These are phyloP conservation scores for Gliomastix tumulicola DNA, from an alignment of 2,329 filamentous ascomycete genomes.

Conservation along the genomic window DNA sequence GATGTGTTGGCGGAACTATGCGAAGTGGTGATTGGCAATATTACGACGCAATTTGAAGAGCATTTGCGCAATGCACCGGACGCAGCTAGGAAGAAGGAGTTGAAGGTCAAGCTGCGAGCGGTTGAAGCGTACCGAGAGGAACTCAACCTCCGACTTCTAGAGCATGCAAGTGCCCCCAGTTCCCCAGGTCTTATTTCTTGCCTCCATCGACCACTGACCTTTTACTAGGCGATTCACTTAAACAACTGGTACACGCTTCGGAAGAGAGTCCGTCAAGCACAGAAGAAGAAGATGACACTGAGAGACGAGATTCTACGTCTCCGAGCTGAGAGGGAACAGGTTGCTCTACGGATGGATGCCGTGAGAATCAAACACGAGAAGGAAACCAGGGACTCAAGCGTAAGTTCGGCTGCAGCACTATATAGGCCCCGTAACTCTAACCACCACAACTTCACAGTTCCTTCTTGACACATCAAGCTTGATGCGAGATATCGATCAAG, in stretches of 20 bases:
- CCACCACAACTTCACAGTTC: no score
- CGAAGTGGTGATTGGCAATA: slow-evolving; percentile 49
- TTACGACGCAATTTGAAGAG: slow-evolving; percentile 39
- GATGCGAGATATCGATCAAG: slow-evolving; percentile 57
- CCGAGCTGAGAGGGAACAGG: slow-evolving; percentile 52
- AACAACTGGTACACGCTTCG: slow-evolving; percentile 51
- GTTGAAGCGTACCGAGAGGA: slow-evolving; percentile 54
- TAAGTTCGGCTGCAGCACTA: no score
- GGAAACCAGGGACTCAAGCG: slow-evolving; percentile 43
- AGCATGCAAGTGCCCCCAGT: slow-evolving; percentile 51
- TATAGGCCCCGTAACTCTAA: no score
- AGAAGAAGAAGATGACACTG: slow-evolving; percentile 48
- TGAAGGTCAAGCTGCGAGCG: slow-evolving; percentile 45
- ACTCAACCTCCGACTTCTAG: slow-evolving; percentile 45
- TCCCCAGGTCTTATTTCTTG: no score
- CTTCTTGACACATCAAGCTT: slow-evolving; percentile 47
- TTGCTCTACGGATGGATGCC: slow-evolving; percentile 56
- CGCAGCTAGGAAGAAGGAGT: slow-evolving; percentile 42
- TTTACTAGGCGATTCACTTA: slow-evolving; percentile 49
- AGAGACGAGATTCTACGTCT: slow-evolving; percentile 55
- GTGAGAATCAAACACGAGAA: slow-evolving; percentile 53
- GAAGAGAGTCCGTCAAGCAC: slow-evolving; percentile 48
- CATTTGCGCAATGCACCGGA: slow-evolving; percentile 29
- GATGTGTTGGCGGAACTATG: slow-evolving; percentile 57
- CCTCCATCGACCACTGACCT: not conserved